Conservation (phyloP, 1,284 basidiomycete species). For the Boletus hoseneyae region DNA sequence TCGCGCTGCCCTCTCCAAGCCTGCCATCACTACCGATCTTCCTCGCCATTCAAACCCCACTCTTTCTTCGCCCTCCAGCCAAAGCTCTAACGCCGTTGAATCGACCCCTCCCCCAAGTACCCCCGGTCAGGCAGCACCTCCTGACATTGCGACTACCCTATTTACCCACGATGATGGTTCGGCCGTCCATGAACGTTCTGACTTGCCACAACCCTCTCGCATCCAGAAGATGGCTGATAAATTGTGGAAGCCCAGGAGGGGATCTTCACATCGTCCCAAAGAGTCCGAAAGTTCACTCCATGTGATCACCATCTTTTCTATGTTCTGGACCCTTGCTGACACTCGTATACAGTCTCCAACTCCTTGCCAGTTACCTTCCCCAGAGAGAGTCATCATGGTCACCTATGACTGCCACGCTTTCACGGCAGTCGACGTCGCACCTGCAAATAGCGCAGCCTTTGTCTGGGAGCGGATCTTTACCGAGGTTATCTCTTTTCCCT, state of each 20-base stretch:
- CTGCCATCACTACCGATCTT: conserved; percentile 40
- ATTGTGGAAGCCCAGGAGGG: conserved; percentile 26
- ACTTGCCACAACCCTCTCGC: conserved; percentile 29
- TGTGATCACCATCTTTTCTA: conserved; percentile 7
- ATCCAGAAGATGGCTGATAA: conserved; percentile 29
- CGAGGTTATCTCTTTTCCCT: conserved; percentile 54
- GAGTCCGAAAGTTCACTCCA: conserved; percentile 31
- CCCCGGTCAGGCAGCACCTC: conserved; percentile 47
- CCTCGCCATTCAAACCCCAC: conserved; percentile 41
- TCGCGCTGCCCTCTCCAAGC: conserved; percentile 21
- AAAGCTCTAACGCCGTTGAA: conserved; percentile 57
- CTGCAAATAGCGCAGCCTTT: conserved; percentile 63
- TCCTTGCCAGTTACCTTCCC: conserved; percentile 18
- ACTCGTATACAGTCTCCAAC: conserved; percentile 26
- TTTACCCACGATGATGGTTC: conserved; percentile 37
- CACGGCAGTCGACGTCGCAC: conserved; percentile 74
- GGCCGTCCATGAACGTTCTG: conserved; percentile 30
- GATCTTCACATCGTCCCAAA: conserved; percentile 29
- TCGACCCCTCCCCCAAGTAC: conserved; percentile 65
- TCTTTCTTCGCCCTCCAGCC: conserved; percentile 63
- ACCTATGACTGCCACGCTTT: conserved; percentile 83
- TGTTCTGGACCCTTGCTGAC: conserved; percentile 9
- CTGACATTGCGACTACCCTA: conserved; percentile 39
- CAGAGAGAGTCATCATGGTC: conserved; percentile 64
- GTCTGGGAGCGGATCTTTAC: conserved; percentile 85